Percentiles rank a stretch among this genome's conserved stretches.
These are phyloP conservation scores for Termitomyces sp. DNA, from an alignment of 768 basidiomycete species.

Conservation along the genomic window DNA sequence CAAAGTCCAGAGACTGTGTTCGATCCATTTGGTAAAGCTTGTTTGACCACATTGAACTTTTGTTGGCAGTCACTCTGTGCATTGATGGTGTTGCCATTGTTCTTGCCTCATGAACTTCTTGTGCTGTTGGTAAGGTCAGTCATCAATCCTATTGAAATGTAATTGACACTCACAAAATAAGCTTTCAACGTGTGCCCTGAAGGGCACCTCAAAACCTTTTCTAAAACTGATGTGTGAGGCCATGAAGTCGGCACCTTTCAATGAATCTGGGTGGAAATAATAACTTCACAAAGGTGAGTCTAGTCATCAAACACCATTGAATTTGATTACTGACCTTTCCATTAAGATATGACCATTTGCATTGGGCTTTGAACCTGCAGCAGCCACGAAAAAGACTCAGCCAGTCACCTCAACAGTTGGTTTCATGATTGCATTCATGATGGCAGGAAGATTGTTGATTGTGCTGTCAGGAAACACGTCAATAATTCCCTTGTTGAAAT, in stretches of 20 bases:
- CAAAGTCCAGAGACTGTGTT: background rate
- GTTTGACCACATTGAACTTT: background rate
- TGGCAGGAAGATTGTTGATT: background rate
- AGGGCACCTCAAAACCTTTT: background rate
- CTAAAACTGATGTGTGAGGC: background rate
- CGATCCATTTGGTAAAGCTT: background rate
- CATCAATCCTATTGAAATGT: background rate
- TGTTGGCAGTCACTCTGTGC: background rate
- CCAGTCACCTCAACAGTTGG: background rate
- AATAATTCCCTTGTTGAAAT: too few relatives aligned
- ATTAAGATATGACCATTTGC: background rate
- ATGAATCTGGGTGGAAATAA: background rate
- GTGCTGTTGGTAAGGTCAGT: background rate
- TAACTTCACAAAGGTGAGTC: background rate
- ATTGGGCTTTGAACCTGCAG: background rate
- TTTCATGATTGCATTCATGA: background rate
- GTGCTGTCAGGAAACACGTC: background rate
- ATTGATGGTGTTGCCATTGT: background rate
- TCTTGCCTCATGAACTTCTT: background rate
- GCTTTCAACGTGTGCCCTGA: background rate
- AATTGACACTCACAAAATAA: background rate
- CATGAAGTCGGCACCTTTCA: background rate
- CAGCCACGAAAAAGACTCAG: background rate
- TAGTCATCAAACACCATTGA: background rate
- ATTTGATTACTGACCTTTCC: background rate